Base-by-base conservation (phyloP, 2,329 filamentous ascomycete species). In the Fusarium vanettenii region DNA sequence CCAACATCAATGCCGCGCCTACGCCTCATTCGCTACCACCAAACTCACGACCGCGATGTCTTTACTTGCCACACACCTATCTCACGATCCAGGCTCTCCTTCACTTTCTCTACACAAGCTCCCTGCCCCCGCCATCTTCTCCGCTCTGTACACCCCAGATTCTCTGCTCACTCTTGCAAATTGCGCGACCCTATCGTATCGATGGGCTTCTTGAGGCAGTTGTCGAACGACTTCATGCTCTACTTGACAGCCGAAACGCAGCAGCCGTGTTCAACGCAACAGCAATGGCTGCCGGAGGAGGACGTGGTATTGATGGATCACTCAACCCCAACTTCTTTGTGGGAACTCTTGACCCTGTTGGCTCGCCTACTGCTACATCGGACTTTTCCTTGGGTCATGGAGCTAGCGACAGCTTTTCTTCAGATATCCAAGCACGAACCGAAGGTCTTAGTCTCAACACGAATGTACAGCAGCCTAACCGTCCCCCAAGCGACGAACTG, bases 221-320 rank as follows among this genome's bases (percentile, higher is more conserved):
- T 2, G 94, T 98, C 11, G 95, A 98, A 82, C 91, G 96, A 9
- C 88, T 99, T 0, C 97, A 99, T 79, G 89, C 94, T 33, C 90
- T 97, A 1, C 90, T 99, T 5, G 97, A 99, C 81, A 97, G 94
- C 57, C 90, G 96, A 56, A 99, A 98, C 76, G 96, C 97, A 0
- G 97, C 97, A 0, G 97, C 97, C 7, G 95, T 99, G 0, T 99
- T 99, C 87, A 99, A 99, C 76, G 97, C 97, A 0, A 97, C 96
- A 0, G 97, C 97, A 63, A 98, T 98, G 97, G 97, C 95, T 1
- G 97, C 97, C 1, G 97, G 97, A 13, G 95, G 97, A 29, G 97
- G 97, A 0, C 91, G 95, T 57, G 94, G 94, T 57, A 94, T 96
- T 31, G 92, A 93, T 63, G 94, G 88, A 41, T 87, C 86, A 2